Conservation (phyloP, 768 basidiomycete species). For the Pilatotrama ljubarskyi region DNA sequence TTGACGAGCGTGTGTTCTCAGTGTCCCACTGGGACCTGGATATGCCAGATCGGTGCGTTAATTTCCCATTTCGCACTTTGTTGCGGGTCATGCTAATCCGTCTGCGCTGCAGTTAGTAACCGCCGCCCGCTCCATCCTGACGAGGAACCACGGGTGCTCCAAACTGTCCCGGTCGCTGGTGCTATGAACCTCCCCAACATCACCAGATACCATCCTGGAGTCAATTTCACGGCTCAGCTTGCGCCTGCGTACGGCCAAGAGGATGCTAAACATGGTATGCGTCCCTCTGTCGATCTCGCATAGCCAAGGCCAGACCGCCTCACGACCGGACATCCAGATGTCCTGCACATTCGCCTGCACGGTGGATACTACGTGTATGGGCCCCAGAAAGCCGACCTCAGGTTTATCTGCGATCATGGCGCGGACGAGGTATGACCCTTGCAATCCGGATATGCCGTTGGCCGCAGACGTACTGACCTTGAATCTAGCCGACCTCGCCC, state of each 20-base stretch:
- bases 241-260: conserved; percentile 5
- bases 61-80: background rate
- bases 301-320: background rate
- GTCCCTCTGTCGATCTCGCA: background rate
- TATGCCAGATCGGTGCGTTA: conserved; percentile 28
- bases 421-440: conserved; percentile 32
- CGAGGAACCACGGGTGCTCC: conserved; percentile 27
- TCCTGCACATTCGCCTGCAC: conserved; percentile 27
- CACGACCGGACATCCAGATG: conserved; percentile 5
- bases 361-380: conserved; percentile 32
- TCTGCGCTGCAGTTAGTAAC: conserved; percentile 21
- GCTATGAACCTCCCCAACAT: conserved; percentile 16
- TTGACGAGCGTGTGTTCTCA: conserved; percentile 11
- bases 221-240: conserved; percentile 26
- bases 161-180: conserved; percentile 32
- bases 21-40: conserved; percentile 35
- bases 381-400: conserved; percentile 27
- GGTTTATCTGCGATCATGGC: conserved; percentile 31
- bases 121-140: conserved; percentile 22
- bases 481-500: conserved; percentile 22
- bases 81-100: background rate
- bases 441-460: background rate
- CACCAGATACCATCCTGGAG: conserved; percentile 20
- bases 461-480: background rate
- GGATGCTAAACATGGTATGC: conserved; percentile 23